These are phyloP conservation scores for Suhomyces anneliseae DNA, from an alignment of 1,139 yeast species.

Conservation along the genomic window DNA sequence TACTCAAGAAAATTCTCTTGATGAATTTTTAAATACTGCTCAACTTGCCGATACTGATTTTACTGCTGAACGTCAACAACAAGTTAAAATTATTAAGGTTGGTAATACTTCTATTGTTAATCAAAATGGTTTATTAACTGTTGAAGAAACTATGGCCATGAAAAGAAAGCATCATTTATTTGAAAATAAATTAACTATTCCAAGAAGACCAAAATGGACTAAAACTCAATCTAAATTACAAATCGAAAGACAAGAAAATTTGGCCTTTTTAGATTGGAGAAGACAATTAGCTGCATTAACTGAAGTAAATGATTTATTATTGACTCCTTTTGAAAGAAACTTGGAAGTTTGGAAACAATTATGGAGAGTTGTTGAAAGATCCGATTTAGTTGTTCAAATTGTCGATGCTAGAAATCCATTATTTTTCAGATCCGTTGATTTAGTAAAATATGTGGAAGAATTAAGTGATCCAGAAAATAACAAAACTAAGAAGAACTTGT, in stretches of 20 bases:
- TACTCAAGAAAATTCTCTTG: slow-evolving; percentile 91
- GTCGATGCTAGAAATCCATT: slow-evolving; percentile 97
- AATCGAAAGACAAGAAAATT: slow-evolving; percentile 84
- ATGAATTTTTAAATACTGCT: slow-evolving; percentile 93
- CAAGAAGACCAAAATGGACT: slow-evolving; percentile 90
- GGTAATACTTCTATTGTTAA: slow-evolving; percentile 57
- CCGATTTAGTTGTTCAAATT: slow-evolving; percentile 92
- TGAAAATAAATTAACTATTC: slow-evolving; percentile 83
- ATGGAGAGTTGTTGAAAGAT: slow-evolving; percentile 97
- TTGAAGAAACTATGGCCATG: slow-evolving; percentile 65
- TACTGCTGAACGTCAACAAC: slow-evolving; percentile 83
- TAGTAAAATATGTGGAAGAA: slow-evolving; percentile 80
- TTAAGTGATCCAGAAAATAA: slow-evolving; percentile 51
- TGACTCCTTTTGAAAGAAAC: slow-evolving; percentile 97
- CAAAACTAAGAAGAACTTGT: slow-evolving; percentile 65
- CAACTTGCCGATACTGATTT: slow-evolving; percentile 95
- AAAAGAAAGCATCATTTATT: slow-evolving; percentile 70
- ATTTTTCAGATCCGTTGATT: slow-evolving; percentile 83
- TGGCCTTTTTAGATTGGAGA: slow-evolving; percentile 93
- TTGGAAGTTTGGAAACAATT: slow-evolving; percentile 98
- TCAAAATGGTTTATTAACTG: slow-evolving; percentile 53
- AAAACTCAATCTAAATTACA: slow-evolving; percentile 69
- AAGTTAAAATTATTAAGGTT: slow-evolving; percentile 79
- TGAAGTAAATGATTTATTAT: slow-evolving; percentile 74
- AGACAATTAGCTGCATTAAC: slow-evolving; percentile 82